Base-by-base conservation (phyloP, 2,329 filamentous ascomycete genomes). In the Endocalyx cinctus region DNA sequence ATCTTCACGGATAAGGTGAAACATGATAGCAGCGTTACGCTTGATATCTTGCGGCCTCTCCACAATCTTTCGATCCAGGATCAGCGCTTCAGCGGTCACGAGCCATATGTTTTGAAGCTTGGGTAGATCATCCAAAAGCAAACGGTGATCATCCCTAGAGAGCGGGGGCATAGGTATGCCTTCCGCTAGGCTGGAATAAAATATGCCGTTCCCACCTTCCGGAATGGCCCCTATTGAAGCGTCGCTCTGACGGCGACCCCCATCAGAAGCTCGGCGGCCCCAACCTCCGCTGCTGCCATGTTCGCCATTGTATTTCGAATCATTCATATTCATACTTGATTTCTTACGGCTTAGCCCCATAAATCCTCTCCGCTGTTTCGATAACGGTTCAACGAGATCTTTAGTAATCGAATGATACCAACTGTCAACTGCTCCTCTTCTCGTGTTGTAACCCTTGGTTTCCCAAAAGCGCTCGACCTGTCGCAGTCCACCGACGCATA, bases 391-490 rank as follows among this genome's bases (percentile, higher is more conserved):
- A 5, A 54, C 32, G 14, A 56, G 49, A 7, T 70, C 69, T 38
- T 63, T 70, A 2, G 64, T 62, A 7, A 82, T 55, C 13, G 61
- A 64, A 25, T 66, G 65, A 50, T 73, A 79, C 77, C 77, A 82
- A 5, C 50, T 59, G 46, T 82, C 78, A 12, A 82, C 77, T 2
- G 72, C 70, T 14, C 65, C 64, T 36, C 77, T 67, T 19, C 78
- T 66, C 32, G 63, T 64, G 48, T 79, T 82, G 55, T 82, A 82
- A 2, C 77, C 76, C 47, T 79, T 79, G 25, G 78, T 76, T 48
- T 81, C 76, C 78, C 78, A 82, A 22, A 82, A 67, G 27, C 70
- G 65, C 45, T 81, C 74, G 2, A 80, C 76, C 48, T 82, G 74
- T 7, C 77, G 67, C 35, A 82, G 58, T 3, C 78, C 78, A 20